These are phyloP conservation scores for Elasticomyces elasticus DNA, from an alignment of 495 filamentous ascomycete species.

Conservation along the genomic window DNA sequence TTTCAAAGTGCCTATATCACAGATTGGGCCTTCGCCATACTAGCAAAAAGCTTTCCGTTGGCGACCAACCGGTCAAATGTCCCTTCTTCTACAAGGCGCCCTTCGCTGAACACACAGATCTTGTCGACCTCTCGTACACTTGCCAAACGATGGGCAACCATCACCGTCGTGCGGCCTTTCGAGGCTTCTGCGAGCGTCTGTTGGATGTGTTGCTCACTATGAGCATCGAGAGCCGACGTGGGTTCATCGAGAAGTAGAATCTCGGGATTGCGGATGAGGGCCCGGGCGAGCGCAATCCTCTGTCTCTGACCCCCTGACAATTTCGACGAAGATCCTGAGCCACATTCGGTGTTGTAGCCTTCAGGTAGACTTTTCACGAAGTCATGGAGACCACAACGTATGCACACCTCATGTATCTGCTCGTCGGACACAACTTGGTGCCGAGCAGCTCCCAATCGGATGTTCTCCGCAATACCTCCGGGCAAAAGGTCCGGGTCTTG, in stretches of 20 bases:
- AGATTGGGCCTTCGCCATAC: slow-evolving; percentile 24
- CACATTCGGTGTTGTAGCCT: slow-evolving; percentile 32
- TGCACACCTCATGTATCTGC: slow-evolving; percentile 17
- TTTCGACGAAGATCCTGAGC: slow-evolving; percentile 10
- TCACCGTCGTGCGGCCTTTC: slow-evolving; percentile 21
- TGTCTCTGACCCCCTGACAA: slow-evolving; percentile 28
- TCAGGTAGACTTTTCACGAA: slow-evolving; percentile 35
- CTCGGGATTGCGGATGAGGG: slow-evolving; percentile 25
- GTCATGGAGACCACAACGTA: slow-evolving; percentile 24
- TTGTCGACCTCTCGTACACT: slow-evolving; percentile 23
- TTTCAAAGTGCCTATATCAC: slow-evolving; percentile 4
- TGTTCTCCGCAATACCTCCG: slow-evolving; percentile 24
- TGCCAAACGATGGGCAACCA: slow-evolving; percentile 26
- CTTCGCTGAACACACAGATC: slow-evolving; percentile 26
- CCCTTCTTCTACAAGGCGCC: slow-evolving; percentile 22
- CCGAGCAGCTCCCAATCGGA: slow-evolving; percentile 18
- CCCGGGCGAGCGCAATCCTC: slow-evolving; percentile 27
- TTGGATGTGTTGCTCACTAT: slow-evolving; percentile 20
- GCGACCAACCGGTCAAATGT: slow-evolving; percentile 23
- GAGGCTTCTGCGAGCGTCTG: slow-evolving; percentile 14
- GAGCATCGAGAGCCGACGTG: slow-evolving; percentile 24
- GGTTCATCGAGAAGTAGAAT: slow-evolving; percentile 27
- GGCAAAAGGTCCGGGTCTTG: slow-evolving; percentile 28
- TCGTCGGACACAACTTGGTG: slow-evolving; percentile 7
- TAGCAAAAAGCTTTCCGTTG: slow-evolving; percentile 19